Base-by-base conservation (phyloP, 73 alveolate species). In the Chromera velia region DNA sequence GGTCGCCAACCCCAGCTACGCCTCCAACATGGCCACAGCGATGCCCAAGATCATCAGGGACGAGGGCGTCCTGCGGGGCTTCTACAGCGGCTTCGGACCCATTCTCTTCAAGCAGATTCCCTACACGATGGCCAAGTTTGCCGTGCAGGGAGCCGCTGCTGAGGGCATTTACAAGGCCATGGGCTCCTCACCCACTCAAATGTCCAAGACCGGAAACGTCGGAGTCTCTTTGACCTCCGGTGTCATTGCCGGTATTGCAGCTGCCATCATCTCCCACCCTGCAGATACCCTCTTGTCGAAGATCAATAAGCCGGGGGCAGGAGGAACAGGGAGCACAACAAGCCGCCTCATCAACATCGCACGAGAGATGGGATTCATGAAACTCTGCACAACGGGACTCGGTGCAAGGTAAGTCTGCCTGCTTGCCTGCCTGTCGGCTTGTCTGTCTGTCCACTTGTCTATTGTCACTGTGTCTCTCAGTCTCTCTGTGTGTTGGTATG, bases 61-160 rank as follows among this genome's bases (percentile, higher is more conserved):
- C 45, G 83, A 76, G 75, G 83, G 83, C 33, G 28, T 76, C 75
- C 34, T 65, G 74, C n/a, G n/a, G n/a, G 83, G 83, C 55, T 76
- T 74, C 76, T 76, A 76, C 70, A 67, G 76, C 7, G 83, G 83
- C 33, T 46, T 76, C 0, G 75, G 63, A 32, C 83, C 83, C 62
- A 76, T 76, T 47, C 76, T 76, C 70, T 76, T 63, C 83, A 76
- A 76, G 83, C 83, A 76, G 83, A 76, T 76, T 55, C 83, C 83
- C n/a, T 76, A 76, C 83, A 76, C 83, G 48, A 76, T 76, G 83
- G 83, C 83, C 75, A 76, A 76, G 83, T 76, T 76, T 63, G 83
- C 83, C 24, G 83, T 76, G 29, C 83, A n/a, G n/a, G n/a, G n/a
- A n/a, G n/a, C n/a, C n/a, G n/a, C n/a, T n/a, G n/a, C n/a, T n/a